Evolutionary conservation across 345 rosid species (phyloP).

Genomic region (Cochlearia excelsa): DNA sequence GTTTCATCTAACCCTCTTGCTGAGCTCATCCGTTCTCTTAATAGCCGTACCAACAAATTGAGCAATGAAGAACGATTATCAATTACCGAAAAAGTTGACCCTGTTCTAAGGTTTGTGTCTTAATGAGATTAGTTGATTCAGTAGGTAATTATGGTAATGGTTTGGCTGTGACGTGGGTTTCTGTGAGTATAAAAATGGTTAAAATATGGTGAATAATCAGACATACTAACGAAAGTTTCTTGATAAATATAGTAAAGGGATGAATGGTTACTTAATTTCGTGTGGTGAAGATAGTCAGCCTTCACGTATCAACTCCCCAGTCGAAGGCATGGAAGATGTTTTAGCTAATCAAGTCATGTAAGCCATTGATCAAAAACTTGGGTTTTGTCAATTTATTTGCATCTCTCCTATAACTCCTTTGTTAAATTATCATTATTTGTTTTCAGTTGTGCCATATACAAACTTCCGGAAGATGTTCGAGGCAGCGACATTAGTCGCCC

Average conservation of each 20-base stretch:
- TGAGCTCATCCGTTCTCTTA: constrained; percentile 66
- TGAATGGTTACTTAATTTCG: constrained; percentile 87
- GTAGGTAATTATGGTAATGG: constrained; percentile 4
- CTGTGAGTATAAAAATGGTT: not conserved
- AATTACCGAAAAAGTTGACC: constrained; percentile 54
- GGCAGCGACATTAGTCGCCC: constrained; percentile 59
- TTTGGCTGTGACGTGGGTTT: constrained; percentile 4
- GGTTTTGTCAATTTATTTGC: not conserved
- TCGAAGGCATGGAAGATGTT: constrained; percentile 79
- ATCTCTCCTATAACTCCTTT: not conserved
- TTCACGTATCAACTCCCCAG: constrained; percentile 72
- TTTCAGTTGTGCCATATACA: constrained; percentile 74
- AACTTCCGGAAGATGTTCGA: constrained; percentile 70
- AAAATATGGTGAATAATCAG: not conserved
- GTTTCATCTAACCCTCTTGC: constrained; percentile 70
- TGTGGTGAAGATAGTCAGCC: constrained; percentile 79
- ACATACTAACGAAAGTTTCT: not conserved
- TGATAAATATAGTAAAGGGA: constrained; percentile 78
- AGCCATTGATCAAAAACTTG: constrained; percentile 35
- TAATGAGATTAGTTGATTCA: not conserved
- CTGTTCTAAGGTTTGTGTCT: constrained; percentile 70
- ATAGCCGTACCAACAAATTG: constrained; percentile 53
- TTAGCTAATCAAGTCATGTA: constrained; percentile 82
- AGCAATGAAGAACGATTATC: constrained; percentile 42
- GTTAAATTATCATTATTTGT: constrained; percentile 8